Conservation (phyloP, 2,329 filamentous ascomycete genomes). For the Microcyclosporella mali region DNA sequence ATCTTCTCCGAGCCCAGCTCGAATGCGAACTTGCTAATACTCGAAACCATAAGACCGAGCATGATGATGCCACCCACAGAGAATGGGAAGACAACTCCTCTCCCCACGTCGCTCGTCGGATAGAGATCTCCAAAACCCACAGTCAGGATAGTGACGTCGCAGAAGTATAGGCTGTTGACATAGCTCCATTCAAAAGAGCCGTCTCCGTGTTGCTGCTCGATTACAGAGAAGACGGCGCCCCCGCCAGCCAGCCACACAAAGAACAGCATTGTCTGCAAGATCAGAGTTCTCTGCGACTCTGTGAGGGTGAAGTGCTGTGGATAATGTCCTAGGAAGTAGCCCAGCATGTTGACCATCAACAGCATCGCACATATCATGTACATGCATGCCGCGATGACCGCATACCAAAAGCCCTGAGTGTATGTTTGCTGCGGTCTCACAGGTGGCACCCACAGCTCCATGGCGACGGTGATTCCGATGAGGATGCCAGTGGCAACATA, state of each 20-base stretch:
- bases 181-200: slow-evolving; percentile 53
- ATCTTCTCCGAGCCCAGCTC: slow-evolving; percentile 59
- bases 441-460: slow-evolving; percentile 55
- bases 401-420: slow-evolving; percentile 85
- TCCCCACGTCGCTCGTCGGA: slow-evolving; percentile 51
- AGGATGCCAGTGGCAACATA: slow-evolving; percentile 56
- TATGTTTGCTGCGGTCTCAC: slow-evolving; percentile 48
- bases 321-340: slow-evolving; percentile 69
- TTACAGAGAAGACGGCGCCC: slow-evolving; percentile 63
- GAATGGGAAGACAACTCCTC: slow-evolving; percentile 74
- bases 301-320: slow-evolving; percentile 71
- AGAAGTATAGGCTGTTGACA: slow-evolving; percentile 63
- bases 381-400: slow-evolving; percentile 68
- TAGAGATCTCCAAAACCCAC: slow-evolving; percentile 59
- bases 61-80: slow-evolving; percentile 78
- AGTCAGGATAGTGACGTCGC: slow-evolving; percentile 61
- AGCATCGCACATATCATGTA: slow-evolving; percentile 75
- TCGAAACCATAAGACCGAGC: slow-evolving; percentile 74
- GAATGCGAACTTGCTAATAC: slow-evolving; percentile 61
- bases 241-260: slow-evolving; percentile 75
- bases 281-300: slow-evolving; percentile 75
- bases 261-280: slow-evolving; percentile 83
- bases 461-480: slow-evolving; percentile 60
- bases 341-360: slow-evolving; percentile 72
- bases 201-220: slow-evolving; percentile 48